A percentile compares a stretch with the other conserved stretches of the same genome.
Evolutionary conservation across 805 yeast genomes (phyloP).

Genomic region (Ogataea trehalophila): DNA sequence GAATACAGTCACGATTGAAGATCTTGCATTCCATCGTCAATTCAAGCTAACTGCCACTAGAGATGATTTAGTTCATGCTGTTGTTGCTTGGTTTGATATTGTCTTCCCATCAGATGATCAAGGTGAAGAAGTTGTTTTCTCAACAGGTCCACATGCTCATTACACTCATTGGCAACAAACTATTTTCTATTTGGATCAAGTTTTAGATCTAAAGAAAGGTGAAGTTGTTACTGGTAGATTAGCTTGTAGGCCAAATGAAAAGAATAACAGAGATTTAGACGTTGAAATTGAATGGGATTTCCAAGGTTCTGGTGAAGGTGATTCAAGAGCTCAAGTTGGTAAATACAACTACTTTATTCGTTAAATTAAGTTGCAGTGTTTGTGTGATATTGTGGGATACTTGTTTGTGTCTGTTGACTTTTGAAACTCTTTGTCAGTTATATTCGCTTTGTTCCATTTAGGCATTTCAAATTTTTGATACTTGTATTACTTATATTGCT

Average conservation of each 20-base stretch:
- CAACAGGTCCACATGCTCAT: constrained; percentile 91
- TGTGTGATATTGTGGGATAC: not conserved
- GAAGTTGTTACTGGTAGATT: constrained; percentile 70
- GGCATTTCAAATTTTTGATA: not conserved
- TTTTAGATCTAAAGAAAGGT: constrained; percentile 68
- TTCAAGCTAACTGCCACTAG: constrained; percentile 71
- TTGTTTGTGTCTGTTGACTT: not conserved
- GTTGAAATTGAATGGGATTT: constrained; percentile 62
- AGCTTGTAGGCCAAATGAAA: constrained; percentile 68
- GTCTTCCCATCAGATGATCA: constrained; percentile 64
- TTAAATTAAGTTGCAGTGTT: constrained; percentile 27
- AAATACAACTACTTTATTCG: constrained; percentile 69
- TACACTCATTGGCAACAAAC: constrained; percentile 99
- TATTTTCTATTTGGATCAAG: constrained; percentile 84
- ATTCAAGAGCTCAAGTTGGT: constrained; percentile 51
- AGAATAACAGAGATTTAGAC: constrained; percentile 87
- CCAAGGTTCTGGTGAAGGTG: constrained; percentile 33
- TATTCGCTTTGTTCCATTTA: not conserved
- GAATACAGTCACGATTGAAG: constrained; percentile 80
- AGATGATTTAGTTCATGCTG: constrained; percentile 81
- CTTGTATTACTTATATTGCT: not conserved
- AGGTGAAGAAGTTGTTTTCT: constrained; percentile 62
- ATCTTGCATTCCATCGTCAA: constrained; percentile 68
- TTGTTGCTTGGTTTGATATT: constrained; percentile 92
- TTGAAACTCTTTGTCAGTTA: not conserved